phyloP scores from a whole-genome alignment of 169 alveolate genomes.

The Plasmodium knowlesi region DNA sequence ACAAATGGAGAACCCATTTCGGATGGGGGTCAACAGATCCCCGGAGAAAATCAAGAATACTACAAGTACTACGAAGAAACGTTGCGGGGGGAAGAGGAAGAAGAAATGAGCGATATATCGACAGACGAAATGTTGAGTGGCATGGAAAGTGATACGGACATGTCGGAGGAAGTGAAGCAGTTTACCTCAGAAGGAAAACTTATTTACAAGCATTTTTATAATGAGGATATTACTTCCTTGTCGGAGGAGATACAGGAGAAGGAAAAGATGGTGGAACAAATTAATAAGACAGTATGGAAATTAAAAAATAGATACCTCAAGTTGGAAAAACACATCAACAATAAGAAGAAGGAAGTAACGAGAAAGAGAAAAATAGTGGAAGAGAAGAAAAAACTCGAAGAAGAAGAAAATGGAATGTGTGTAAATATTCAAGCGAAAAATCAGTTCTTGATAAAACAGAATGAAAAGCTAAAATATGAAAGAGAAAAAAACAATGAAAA shows the following conservation, averaged over 20 bases:
- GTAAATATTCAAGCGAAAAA: conserved; percentile 27
- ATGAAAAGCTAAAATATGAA: conserved; percentile 20
- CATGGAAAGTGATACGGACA: conserved; percentile 4
- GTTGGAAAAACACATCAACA: conserved; percentile 18
- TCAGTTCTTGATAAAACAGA: conserved; percentile 17
- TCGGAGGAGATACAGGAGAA: conserved; percentile 35
- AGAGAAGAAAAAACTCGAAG: conserved; percentile 29
- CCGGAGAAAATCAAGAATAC: not conserved
- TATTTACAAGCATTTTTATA: not conserved
- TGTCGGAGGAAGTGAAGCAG: not conserved
- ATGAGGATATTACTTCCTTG: not conserved
- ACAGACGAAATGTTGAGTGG: conserved; percentile 52
- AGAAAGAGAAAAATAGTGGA: conserved; percentile 16
- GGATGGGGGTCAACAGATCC: not conserved
- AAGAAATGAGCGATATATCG: conserved; percentile 45
- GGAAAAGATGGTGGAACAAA: conserved; percentile 39
- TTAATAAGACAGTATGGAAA: conserved; percentile 29
- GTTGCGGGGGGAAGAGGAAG: not conserved
- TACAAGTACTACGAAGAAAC: not conserved
- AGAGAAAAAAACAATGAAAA: conserved; percentile 45
- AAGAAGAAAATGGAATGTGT: conserved; percentile 4
- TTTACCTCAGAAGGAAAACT: not conserved
- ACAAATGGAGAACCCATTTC: not conserved
- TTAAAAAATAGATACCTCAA: conserved; percentile 34
- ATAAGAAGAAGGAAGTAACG: conserved; percentile 19